Conservation (phyloP, 2,329 filamentous ascomycete genomes). For the Celoporthe dispersa region DNA sequence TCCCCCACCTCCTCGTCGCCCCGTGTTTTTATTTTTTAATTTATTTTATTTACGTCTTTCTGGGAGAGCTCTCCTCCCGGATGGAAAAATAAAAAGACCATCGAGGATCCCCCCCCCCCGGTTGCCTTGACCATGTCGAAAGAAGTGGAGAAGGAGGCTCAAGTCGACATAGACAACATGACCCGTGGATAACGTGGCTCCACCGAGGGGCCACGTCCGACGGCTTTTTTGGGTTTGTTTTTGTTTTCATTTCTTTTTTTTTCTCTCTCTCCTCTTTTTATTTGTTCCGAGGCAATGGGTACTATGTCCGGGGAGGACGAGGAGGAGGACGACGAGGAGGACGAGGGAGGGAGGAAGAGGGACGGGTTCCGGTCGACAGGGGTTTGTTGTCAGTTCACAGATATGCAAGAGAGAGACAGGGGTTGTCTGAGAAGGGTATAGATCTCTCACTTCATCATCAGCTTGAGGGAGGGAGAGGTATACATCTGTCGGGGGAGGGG, state of each 20-base stretch:
- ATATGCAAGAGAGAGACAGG: conserved; percentile 8
- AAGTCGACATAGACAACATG: conserved; percentile 34
- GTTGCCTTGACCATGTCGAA: not conserved
- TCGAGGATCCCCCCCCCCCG: not conserved
- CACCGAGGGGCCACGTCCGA: conserved; percentile 32
- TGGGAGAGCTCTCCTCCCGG: not conserved
- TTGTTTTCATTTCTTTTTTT: too few relatives aligned
- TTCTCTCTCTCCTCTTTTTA: too few relatives aligned
- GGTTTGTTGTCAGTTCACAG: not conserved
- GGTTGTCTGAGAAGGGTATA: not conserved
- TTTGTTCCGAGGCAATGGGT: conserved; percentile 29
- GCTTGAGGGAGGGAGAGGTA: not conserved
- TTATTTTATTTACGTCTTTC: too few relatives aligned
- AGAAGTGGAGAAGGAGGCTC: conserved; percentile 26
- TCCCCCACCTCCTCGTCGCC: not conserved
- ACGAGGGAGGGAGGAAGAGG: not conserved
- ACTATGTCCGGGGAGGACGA: conserved; percentile 22
- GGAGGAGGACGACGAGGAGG: too few relatives aligned
- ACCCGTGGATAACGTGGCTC: conserved; percentile 44
- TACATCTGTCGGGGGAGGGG: not conserved
- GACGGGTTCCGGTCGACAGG: conserved; percentile 1
- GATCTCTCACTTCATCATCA: not conserved
- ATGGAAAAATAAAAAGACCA: not conserved
- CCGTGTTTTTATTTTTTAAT: not conserved
- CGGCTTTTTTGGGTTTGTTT: too few relatives aligned